These are phyloP conservation scores for Nemania sp. DNA, from an alignment of 2,329 filamentous ascomycete genomes.

Conservation along the genomic window DNA sequence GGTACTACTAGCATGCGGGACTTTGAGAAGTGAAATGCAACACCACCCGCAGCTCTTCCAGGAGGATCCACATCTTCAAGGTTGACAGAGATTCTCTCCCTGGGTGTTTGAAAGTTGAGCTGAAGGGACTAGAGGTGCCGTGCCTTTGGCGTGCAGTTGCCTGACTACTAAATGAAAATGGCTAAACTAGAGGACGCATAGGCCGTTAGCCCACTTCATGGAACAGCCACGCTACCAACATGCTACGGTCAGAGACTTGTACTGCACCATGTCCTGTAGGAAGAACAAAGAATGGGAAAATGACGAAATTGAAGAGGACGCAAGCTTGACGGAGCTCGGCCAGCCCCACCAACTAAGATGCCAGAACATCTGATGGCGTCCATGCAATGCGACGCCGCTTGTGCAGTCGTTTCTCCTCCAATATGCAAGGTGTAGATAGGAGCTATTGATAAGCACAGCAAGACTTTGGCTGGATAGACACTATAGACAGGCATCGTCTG, in stretches of 20 bases:
- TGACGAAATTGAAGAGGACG: slow-evolving; percentile 32
- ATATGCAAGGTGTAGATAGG: slow-evolving; percentile 24
- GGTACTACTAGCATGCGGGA: background rate
- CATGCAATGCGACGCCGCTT: slow-evolving; percentile 36
- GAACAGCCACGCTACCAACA: slow-evolving; percentile 2
- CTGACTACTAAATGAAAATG: background rate
- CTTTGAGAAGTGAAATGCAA: slow-evolving; percentile 10
- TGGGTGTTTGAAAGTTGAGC: background rate
- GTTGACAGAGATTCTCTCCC: background rate
- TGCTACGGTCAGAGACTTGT: too few species aligned
- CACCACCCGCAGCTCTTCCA: slow-evolving; percentile 5
- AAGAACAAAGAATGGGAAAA: slow-evolving; percentile 13
- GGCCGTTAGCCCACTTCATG: background rate
- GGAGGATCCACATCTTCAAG: background rate
- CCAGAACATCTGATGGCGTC: slow-evolving; percentile 31
- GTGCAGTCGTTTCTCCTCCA: slow-evolving; percentile 20
- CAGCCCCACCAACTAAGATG: slow-evolving; percentile 15
- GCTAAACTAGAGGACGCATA: background rate
- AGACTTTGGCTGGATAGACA: background rate
- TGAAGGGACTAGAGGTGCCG: slow-evolving; percentile 4
- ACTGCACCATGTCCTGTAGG: too few species aligned
- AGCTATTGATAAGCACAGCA: slow-evolving; percentile 19
- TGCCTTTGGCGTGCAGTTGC: background rate
- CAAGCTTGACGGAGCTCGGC: slow-evolving; percentile 11
- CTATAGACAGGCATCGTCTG: slow-evolving; percentile 28